Evolutionary conservation across 805 yeast genomes (phyloP).

Genomic region (Cyberlindnera veronae): DNA sequence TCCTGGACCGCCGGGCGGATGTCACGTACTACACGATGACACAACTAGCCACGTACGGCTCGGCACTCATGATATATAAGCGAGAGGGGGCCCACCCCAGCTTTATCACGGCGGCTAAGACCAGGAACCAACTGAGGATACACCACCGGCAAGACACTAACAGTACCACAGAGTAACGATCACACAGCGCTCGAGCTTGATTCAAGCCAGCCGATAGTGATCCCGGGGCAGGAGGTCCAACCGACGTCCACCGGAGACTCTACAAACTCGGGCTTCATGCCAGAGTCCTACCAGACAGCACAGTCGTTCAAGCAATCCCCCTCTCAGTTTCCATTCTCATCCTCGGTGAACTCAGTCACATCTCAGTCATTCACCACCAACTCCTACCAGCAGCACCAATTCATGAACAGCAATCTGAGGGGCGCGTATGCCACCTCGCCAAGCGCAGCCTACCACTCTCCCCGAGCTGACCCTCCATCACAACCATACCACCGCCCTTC

Average conservation of each 20-base stretch:
- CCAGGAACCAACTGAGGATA: no score
- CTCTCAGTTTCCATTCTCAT: slow-evolving; percentile 22
- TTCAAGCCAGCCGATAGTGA: slow-evolving; percentile 29
- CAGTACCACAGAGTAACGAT: slow-evolving; percentile 10
- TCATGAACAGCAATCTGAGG: slow-evolving; percentile 21
- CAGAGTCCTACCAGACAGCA: slow-evolving; percentile 29
- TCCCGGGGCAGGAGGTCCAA: slow-evolving; percentile 28
- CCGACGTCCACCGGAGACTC: slow-evolving; percentile 8
- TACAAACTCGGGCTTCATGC: slow-evolving; percentile 10
- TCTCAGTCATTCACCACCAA: slow-evolving; percentile 17
- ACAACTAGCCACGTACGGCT: no score
- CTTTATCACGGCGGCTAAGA: no score
- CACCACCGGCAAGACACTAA: background rate
- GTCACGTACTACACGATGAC: no score
- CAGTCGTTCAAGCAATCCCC: slow-evolving; percentile 23
- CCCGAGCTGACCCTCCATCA: slow-evolving; percentile 27
- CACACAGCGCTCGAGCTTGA: slow-evolving; percentile 16
- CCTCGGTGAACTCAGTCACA: slow-evolving; percentile 24
- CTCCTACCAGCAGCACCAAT: slow-evolving; percentile 21
- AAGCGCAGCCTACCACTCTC: slow-evolving; percentile 21
- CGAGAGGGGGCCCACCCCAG: no score
- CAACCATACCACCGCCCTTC: slow-evolving; percentile 12
- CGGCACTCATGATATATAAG: no score
- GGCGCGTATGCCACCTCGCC: slow-evolving; percentile 24
- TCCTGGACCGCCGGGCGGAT: no score